Base-by-base conservation (phyloP, 2,329 filamentous ascomycete species). In the Alternaria tenuissima region DNA sequence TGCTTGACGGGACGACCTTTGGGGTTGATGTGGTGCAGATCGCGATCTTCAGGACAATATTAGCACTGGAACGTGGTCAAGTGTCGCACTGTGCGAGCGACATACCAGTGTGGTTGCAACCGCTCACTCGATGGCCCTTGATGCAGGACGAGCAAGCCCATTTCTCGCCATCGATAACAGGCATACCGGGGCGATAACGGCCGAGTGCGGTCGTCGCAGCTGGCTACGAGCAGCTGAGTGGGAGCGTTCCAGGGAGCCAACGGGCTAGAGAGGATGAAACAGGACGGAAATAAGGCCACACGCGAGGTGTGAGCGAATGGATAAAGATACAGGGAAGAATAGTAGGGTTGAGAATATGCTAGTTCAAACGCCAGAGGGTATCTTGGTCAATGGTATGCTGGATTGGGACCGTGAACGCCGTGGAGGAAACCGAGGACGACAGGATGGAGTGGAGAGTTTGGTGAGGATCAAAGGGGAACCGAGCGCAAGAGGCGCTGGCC, bases 141-240 rank as follows among this genome's bases (percentile, higher is more conserved):
- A 99, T 93, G 84, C 95, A 99, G 83, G 94, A 94, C 84, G 96
- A 92, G 86, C 94, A 98, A 82, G 94, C 94, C 85, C 88, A 98
- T 85, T 98, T 98, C 85, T 97, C 93, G 81, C 94, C 94, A 86
- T 97, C 89, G 69, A 79, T 72, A 55, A 79, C 65, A 68, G 78
- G 76, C 76, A 79, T 79, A 63, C 68, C 75, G 69, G 63, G 59
- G 56, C 16, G 41, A 34, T 59, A 59, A 73, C 74, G 75, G 75
- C 75, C 74, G 70, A 64, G 62, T 64, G 69, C 73, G 72, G 75
- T 77, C 73, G 76, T 71, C 59, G 69, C 67, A 72, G 66, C 58
- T 65, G 68, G 72, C 68, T 68, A 52, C 32, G 52, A 58, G 61
- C 65, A 65, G 73, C 66, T 66, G 69, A 57, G 57, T 62, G 59